A percentile compares a stretch with the other conserved stretches of the same genome.
Evolutionary conservation across 2,329 filamentous ascomycete species (phyloP).

Genomic region (Myriosclerotinia curreyana): DNA sequence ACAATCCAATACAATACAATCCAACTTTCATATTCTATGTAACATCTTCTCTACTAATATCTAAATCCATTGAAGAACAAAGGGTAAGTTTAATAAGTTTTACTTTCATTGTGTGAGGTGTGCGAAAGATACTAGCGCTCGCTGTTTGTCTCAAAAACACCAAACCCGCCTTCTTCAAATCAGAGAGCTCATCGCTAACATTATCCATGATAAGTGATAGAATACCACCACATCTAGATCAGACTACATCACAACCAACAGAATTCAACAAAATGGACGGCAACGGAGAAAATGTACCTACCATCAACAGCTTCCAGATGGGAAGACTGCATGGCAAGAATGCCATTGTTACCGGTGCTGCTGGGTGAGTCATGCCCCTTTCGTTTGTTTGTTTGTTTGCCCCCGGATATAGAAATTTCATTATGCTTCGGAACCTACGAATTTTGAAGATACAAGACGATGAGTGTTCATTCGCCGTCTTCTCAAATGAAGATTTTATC

Average conservation of each 20-base stretch:
- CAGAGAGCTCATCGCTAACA: background rate
- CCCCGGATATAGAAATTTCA: background rate
- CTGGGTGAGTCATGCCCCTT: constrained; percentile 57
- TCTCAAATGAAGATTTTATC: background rate
- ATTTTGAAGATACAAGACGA: background rate
- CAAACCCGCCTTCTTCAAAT: background rate
- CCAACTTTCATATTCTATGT: background rate
- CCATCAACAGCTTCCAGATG: constrained; percentile 41
- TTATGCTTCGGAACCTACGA: background rate
- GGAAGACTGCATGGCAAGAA: constrained; percentile 41
- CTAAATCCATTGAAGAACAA: constrained; percentile 8
- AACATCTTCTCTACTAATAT: background rate
- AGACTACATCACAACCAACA: background rate
- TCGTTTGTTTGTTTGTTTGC: too few species aligned
- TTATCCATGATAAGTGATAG: background rate
- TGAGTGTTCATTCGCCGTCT: background rate
- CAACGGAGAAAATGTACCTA: constrained; percentile 27
- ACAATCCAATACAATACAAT: too few species aligned
- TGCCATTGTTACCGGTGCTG: constrained; percentile 63
- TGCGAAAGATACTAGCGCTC: background rate
- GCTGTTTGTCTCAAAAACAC: background rate
- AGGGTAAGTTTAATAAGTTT: constrained; percentile 17
- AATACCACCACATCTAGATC: background rate
- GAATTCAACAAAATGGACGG: constrained; percentile 26
- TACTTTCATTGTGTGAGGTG: background rate